Evolutionary conservation across 768 basidiomycete species (phyloP), one percentile per base, ranked within the genome.

Genomic region (Psilocybe cyanescens): DNA sequence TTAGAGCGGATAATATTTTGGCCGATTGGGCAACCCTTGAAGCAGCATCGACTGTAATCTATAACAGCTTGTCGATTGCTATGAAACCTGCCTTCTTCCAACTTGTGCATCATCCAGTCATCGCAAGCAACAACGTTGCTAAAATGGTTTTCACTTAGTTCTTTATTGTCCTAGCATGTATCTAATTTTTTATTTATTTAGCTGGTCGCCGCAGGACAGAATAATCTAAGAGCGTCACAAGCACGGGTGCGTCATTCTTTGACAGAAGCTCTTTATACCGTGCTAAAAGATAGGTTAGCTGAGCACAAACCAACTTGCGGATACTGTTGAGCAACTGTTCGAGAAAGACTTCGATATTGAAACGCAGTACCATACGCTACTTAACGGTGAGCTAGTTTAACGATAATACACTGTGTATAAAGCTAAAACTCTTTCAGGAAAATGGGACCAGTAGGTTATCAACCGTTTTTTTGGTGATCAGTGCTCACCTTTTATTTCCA

Each of bases 21-120:
- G 74, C 73, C 8, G 78, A 74, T 16, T 89, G 87, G 86, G 73
- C 81, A 9, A 73, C 67, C 3, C 73, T 88, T 19, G 76, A 77
- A 51, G 71, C 74, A 3, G 75, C 81, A 7, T 86, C 89, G 1
- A 83, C 83, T 0, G 70, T 76, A 4, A 75, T 91, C 5, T 88
- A 86, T 71, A 78, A 86, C 66, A 73, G 72, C n/a, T 74, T 91
- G 4, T 71, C 83, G 0, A 60, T 73, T 16, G 75, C 66, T 1
- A 78, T 73, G 59, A 76, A 88, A 65, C 78, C 86, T 1, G 83
- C 89, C 0, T 92, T 85, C 77, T 91, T 85, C 82, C 81, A 92
- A 70, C 79, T 87, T n/a, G 82, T 92, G 1, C 86, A 87, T 31
- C 86, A 89, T 65, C 84, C 87, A 3, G 80, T 88, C 17, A 70